Evolutionary conservation across 352 stramenopile species (phyloP), one percentile per base, ranked within the genome.

Genomic region (Salisapilia sapeloensis): DNA sequence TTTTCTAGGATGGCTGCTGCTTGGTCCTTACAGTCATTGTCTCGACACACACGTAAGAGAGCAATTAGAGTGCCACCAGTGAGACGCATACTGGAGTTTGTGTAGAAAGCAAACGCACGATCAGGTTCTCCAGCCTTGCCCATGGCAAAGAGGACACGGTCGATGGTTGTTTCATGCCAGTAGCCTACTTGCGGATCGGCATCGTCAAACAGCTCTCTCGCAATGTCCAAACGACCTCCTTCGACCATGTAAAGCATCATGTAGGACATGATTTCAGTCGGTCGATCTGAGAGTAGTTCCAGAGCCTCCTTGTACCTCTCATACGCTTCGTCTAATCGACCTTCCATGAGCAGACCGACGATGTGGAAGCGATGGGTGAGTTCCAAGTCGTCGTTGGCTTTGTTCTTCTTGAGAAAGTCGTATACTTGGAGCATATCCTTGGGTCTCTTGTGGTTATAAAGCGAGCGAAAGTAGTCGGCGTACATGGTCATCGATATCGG

Each of bases 41-140:
- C 57, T 22, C 52, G 53, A 43, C 64, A 85, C 13, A 82, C 61
- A 27, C 66, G 72, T 18, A 85, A 43, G 31, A 85, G 40, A 28
- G 65, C 56, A 23, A 78, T 78, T 17, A 85, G 49, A 33, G 70
- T 85, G 17, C 60, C 58, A 15, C 63, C 58, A 40, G 57, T 76
- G 24, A 85, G 52, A 38, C 77, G 79, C 60, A 82, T 82, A 42
- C 58, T 78, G 25, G 70, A 85, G 41, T 79, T 72, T 27, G 60
- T 59, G 50, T 85, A 85, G 32, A 85, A 82, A 24, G 80, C 64
- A 34, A 85, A 85, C 6, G 70, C 42, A 33, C 65, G 56, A 7
- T 60, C 42, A 16, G 70, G 65, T 38, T 78, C 44, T n/a, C 56
- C 38, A n/a, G 58, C 56, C 11, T 76, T 58, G 4, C 70, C 70